Base-by-base conservation (phyloP, 2,329 filamentous ascomycete genomes). In the Piedraia hortae region DNA sequence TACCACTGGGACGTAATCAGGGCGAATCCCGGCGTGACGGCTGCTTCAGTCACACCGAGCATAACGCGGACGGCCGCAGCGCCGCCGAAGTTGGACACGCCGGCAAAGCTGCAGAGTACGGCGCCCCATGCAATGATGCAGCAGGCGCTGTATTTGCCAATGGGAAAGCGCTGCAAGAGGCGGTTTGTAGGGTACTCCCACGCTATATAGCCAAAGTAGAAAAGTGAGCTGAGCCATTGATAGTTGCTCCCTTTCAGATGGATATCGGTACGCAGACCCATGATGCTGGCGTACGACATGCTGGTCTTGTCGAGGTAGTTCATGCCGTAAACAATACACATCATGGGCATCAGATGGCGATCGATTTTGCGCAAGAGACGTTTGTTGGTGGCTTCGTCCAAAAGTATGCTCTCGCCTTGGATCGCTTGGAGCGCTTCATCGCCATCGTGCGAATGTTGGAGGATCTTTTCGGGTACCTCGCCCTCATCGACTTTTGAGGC, bases 1-100 rank as follows among this genome's bases (percentile, higher is more conserved):
- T 72, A 75, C 67, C 67, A 74, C 43, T 71, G 63, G 3, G 52
- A 59, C 1, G 66, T 72, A 31, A 74, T 54, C 1, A 74, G 48
- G 0, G 62, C 59, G 32, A 72, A 72, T 0, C 65, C 65, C 1
- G 68, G 68, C 0, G 63, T 69, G 2, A 73, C 63, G 0, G 65
- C 62, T 0, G 63, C 51, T 37, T 75, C 69, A 24, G 68, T 69
- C 1, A 68, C 50, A 13, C 69, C 69, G 1, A 72, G 51, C 32
- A 73, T 60, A 37, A 72, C 65, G 0, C 69, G 57, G 15, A 72
- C 55, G 1, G 60, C 62, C 11, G 71, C 53, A 0, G 63, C 59
- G 1, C 64, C 59, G 0, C 50, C 45, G 33, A 62, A 73, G 36
- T 59, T 59, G 14, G 52, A 47, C 1, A 62, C 59, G 0, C 56